Conservation (phyloP, 2,329 filamentous ascomycete species). For the Colletotrichum lini region DNA sequence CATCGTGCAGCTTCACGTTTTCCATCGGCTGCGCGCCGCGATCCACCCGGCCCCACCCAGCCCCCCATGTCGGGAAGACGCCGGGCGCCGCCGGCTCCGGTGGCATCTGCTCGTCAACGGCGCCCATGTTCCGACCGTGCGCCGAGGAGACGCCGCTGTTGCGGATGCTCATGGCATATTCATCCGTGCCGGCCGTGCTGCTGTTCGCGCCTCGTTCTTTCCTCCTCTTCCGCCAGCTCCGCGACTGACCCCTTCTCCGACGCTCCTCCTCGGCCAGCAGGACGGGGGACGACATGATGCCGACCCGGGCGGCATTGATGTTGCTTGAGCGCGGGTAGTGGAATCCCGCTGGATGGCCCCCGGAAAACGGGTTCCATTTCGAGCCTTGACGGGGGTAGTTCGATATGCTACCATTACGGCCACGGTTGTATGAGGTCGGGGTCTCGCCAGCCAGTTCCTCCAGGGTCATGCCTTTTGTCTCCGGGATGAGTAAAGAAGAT, state of each 20-base stretch:
- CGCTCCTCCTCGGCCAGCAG: constrained; percentile 46
- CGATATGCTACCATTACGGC: constrained; percentile 64
- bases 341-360: constrained; percentile 68
- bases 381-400: constrained; percentile 50
- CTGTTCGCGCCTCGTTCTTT: constrained; percentile 45
- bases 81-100: constrained; percentile 7
- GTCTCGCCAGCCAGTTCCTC: constrained; percentile 79
- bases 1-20: constrained; percentile 52
- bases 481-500: constrained; percentile 80
- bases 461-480: constrained; percentile 81
- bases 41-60: constrained; percentile 51
- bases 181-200: constrained; percentile 31
- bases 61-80: constrained; percentile 38
- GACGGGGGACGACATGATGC: constrained; percentile 62
- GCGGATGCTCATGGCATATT: constrained; percentile 42
- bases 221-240: constrained; percentile 41
- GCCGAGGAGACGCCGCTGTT: constrained; percentile 45
- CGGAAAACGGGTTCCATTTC: constrained; percentile 63
- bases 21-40: constrained; percentile 46
- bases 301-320: constrained; percentile 52
- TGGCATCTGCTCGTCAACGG: constrained; percentile 23
- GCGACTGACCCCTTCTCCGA: constrained; percentile 35
- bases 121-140: constrained; percentile 41
- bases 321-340: constrained; percentile 56
- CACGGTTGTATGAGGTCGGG: constrained; percentile 70